Evolutionary conservation across 768 basidiomycete species (phyloP).

Genomic region (Pisolithus orientalis): DNA sequence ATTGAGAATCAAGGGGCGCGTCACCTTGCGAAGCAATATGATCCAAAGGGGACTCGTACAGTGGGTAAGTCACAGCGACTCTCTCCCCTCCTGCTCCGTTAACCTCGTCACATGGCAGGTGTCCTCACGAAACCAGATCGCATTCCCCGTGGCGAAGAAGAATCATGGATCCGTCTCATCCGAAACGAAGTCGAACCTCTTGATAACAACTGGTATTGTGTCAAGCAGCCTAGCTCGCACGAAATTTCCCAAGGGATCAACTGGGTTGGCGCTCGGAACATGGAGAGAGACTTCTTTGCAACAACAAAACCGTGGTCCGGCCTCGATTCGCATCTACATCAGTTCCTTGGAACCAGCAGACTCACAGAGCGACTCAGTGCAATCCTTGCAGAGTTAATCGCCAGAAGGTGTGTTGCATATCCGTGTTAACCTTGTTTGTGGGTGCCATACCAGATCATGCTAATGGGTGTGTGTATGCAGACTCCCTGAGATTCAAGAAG

Average conservation of each 20-base stretch:
- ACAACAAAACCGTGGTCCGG: slow-evolving; percentile 47
- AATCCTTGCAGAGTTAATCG: slow-evolving; percentile 58
- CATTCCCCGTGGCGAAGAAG: slow-evolving; percentile 26
- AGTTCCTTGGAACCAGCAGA: slow-evolving; percentile 49
- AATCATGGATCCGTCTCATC: slow-evolving; percentile 51
- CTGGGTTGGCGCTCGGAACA: slow-evolving; percentile 53
- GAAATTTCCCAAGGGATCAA: slow-evolving; percentile 23
- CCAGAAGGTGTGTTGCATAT: slow-evolving; percentile 42
- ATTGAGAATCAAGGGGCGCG: slow-evolving; percentile 77
- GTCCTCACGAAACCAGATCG: slow-evolving; percentile 73
- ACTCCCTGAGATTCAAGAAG: slow-evolving; percentile 55
- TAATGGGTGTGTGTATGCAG: slow-evolving; percentile 27
- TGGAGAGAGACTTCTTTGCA: slow-evolving; percentile 55
- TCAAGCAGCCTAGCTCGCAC: slow-evolving; percentile 34
- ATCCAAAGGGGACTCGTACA: slow-evolving; percentile 59
- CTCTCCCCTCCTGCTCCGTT: slow-evolving; percentile 38
- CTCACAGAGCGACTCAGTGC: slow-evolving; percentile 52
- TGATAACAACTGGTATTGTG: slow-evolving; percentile 30
- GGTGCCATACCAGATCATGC: neutral
- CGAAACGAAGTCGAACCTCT: slow-evolving; percentile 40
- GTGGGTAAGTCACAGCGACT: slow-evolving; percentile 57
- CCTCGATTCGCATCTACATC: slow-evolving; percentile 43
- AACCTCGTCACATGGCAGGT: slow-evolving; percentile 31
- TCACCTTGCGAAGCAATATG: slow-evolving; percentile 51
- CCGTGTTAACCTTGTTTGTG: neutral